Evolutionary conservation across 345 rosid species (phyloP), one percentile per base, ranked within the genome.

Genomic region (Gossypium arboreum): DNA sequence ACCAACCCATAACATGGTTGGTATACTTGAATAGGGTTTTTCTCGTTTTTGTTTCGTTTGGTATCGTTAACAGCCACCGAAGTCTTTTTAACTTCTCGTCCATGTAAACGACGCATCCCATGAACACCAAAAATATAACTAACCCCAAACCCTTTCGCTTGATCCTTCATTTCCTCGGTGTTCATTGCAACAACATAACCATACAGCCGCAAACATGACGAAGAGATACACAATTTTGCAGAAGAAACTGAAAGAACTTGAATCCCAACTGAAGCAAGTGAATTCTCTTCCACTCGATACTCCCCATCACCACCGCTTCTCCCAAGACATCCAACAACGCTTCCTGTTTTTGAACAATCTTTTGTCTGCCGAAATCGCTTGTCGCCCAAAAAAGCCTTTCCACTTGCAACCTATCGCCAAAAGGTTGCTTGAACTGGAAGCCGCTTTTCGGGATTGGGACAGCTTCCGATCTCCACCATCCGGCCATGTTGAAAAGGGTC

Each of bases 341-440:
- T 73, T 86, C 66, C 52, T 64, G 22, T 88, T 88, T 73, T 43
- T 86, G 15, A 82, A 69, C 43, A 86, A 57, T 47, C 81, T 86
- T 11, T 44, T 88, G 17, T 79, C 88, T 0, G 81, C 89, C 2
- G 91, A 86, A 72, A 52, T 79, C n/a, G 61, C 84, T 3, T 86
- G 85, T 9, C 65, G 48, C 59, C 83, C 88, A 0, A 18, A 54
- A 10, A 81, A 71, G 75, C 79, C 83, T 2, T 76, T 51, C 52
- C 77, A 81, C 74, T 77, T 83, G 81, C 72, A 16, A 41, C 80
- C 74, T 50, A 34, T 84, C 41, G 22, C 65, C 18, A 65, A 22
- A 20, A 79, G 84, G 67, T 56, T 86, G 4, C 2, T 62, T 1
- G 83, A 81, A 41, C 76, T 84, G 2, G 86, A 79, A 68, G 17